These are phyloP conservation scores for Rhodocollybia butyracea DNA, from an alignment of 768 basidiomycete species.

Conservation along the genomic window DNA sequence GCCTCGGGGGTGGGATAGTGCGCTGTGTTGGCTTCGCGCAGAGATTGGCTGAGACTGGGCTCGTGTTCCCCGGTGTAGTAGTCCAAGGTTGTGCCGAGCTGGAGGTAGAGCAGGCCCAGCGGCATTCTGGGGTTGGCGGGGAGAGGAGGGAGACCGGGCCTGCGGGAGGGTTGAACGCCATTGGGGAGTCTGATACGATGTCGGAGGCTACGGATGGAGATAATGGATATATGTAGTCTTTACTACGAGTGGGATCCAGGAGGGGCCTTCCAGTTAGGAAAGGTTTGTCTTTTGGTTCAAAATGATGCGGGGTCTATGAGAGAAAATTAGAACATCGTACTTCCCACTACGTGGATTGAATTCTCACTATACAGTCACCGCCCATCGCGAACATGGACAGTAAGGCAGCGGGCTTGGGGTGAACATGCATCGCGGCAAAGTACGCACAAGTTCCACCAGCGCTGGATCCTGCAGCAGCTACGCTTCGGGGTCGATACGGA, in stretches of 20 bases:
- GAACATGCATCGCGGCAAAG: conserved; percentile 52
- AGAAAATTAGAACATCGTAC: neutral
- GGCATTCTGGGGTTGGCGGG: conserved; percentile 4
- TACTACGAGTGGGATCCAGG: neutral
- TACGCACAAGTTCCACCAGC: conserved; percentile 64
- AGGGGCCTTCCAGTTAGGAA: neutral
- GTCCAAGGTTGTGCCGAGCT: neutral
- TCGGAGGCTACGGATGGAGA: neutral
- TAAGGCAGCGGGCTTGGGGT: conserved; percentile 50
- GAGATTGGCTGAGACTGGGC: neutral
- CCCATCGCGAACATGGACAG: conserved; percentile 63
- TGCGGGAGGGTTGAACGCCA: neutral
- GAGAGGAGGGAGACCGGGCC: neutral
- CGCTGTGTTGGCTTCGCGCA: too few species aligned
- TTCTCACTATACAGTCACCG: conserved; percentile 49
- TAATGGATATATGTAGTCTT: neutral
- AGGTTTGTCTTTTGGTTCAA: neutral
- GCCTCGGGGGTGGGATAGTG: neutral
- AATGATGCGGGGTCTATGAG: neutral
- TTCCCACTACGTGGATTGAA: too few species aligned
- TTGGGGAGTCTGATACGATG: neutral
- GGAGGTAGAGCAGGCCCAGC: conserved; percentile 1
- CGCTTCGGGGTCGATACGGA: conserved; percentile 38
- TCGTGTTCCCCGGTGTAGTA: conserved; percentile 2
- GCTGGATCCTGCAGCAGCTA: conserved; percentile 56